These are phyloP conservation scores for Penicillium dipodomyicola DNA, from an alignment of 495 filamentous ascomycete species.

Conservation along the genomic window DNA sequence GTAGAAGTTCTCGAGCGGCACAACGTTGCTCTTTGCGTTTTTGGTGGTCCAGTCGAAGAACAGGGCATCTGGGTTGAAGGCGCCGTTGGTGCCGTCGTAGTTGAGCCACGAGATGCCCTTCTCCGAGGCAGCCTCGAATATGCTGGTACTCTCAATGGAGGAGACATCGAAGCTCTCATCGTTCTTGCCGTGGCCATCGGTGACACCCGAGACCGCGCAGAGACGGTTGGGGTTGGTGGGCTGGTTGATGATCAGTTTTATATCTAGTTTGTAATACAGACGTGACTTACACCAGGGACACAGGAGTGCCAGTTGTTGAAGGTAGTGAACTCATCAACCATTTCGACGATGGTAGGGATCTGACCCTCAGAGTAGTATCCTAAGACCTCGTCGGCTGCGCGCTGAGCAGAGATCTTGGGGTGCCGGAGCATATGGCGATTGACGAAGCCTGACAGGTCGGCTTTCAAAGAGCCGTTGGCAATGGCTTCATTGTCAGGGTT, in stretches of 20 bases:
- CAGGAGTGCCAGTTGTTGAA: constrained; percentile 55
- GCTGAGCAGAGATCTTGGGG: constrained; percentile 31
- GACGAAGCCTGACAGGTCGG: constrained; percentile 48
- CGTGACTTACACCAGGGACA: constrained; percentile 45
- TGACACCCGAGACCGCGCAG: constrained; percentile 44
- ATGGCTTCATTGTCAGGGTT: constrained; percentile 42
- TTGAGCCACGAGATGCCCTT: constrained; percentile 48
- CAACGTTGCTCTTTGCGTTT: constrained; percentile 35
- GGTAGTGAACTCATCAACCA: constrained; percentile 51
- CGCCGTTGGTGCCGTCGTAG: constrained; percentile 46
- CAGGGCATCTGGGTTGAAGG: constrained; percentile 34
- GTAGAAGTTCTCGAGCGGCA: constrained; percentile 42
- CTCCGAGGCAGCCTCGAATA: constrained; percentile 49
- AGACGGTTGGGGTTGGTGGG: constrained; percentile 53
- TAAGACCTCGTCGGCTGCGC: constrained; percentile 44
- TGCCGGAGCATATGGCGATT: constrained; percentile 43
- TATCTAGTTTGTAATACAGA: not conserved
- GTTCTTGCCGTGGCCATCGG: constrained; percentile 49
- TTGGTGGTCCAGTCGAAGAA: constrained; percentile 49
- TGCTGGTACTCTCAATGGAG: constrained; percentile 36
- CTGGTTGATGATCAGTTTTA: constrained; percentile 24
- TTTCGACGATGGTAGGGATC: constrained; percentile 44
- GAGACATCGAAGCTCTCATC: constrained; percentile 42
- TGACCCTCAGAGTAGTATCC: constrained; percentile 52
- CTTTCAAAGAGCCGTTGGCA: constrained; percentile 32